Conservation (phyloP, 1,284 basidiomycete genomes). For the Marasmius tenuissimus region DNA sequence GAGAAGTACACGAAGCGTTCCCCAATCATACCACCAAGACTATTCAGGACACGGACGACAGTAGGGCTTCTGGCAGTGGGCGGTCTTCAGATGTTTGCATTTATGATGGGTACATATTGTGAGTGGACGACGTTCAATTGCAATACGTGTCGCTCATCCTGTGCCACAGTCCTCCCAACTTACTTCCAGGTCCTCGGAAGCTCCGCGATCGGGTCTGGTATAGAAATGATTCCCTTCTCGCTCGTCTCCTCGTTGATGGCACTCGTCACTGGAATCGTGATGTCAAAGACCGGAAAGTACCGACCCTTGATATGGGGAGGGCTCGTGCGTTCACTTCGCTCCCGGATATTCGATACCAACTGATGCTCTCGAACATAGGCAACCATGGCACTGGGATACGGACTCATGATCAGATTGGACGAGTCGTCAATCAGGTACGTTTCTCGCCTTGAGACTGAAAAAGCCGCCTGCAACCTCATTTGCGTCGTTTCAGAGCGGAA, state of each 20-base stretch:
- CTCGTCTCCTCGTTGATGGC: constrained; percentile 1
- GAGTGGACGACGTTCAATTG: not conserved
- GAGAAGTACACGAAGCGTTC: not conserved
- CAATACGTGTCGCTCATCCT: not conserved
- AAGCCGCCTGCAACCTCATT: not conserved
- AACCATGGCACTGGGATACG: not conserved
- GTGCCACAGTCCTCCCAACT: not conserved
- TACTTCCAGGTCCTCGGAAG: constrained; percentile 1
- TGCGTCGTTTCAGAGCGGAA: not conserved
- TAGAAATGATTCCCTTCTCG: not conserved
- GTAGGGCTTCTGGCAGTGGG: not conserved
- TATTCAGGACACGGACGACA: not conserved
- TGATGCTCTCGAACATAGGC: not conserved
- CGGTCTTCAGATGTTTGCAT: not conserved
- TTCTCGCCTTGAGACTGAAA: not conserved
- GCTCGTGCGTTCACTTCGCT: not conserved
- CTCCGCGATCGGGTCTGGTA: not conserved
- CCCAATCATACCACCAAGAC: not conserved
- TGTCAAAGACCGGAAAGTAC: not conserved
- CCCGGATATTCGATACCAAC: too few species aligned
- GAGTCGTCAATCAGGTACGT: not conserved
- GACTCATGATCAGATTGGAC: not conserved
- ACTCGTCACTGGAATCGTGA: not conserved
- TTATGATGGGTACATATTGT: constrained; percentile 1
- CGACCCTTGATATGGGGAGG: not conserved